Evolutionary conservation across 441 rosid species (phyloP).

Genomic region (Adansonia madagascariensis): DNA sequence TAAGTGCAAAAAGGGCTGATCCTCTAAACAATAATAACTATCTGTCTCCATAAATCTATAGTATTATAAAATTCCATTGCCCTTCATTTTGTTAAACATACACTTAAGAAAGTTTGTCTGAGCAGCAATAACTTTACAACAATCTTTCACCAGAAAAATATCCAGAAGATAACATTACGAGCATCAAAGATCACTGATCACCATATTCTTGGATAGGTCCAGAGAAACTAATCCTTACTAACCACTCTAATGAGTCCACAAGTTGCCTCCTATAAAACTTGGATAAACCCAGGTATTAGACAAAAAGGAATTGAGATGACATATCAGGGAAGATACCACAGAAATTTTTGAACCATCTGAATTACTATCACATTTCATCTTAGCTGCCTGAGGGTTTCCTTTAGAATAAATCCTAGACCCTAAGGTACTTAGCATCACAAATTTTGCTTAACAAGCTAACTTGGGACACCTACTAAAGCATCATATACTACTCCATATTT

Average conservation of each 20-base stretch:
- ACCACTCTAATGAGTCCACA: not conserved
- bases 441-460: slow-evolving; percentile 1
- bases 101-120: not conserved
- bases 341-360: not conserved
- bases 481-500: not conserved
- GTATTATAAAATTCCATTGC: not conserved
- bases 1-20: not conserved
- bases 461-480: not conserved
- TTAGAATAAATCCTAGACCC: not conserved
- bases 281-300: not conserved
- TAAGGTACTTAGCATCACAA: not conserved
- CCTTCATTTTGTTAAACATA: not conserved
- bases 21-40: not conserved
- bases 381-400: not conserved
- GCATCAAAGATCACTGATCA: not conserved
- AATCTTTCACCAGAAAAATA: not conserved
- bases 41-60: not conserved
- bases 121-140: too few species aligned
- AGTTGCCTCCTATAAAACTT: slow-evolving; percentile 1
- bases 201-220: not conserved
- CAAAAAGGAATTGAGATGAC: not conserved
- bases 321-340: not conserved
- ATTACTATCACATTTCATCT: not conserved
- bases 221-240: not conserved
- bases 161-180: not conserved